A percentile compares a stretch with the other conserved stretches of the same genome.
Evolutionary conservation across 768 basidiomycete species (phyloP).

Genomic region (Suillus lakei): DNA sequence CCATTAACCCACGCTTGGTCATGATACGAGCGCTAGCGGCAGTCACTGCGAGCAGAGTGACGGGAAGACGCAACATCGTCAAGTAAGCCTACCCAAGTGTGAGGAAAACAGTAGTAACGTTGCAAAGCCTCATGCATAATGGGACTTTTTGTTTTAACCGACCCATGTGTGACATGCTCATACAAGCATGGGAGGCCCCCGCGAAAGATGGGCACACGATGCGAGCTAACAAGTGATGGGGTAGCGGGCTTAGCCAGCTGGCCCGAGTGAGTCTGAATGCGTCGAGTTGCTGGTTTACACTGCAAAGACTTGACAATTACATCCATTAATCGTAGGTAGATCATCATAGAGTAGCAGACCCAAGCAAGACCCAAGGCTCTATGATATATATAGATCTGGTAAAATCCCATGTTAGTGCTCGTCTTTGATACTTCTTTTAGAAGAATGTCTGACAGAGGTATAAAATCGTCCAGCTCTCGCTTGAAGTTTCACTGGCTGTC

Average conservation of each 20-base stretch:
- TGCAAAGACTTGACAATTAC: not conserved
- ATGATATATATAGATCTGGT: not conserved
- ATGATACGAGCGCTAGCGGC: conserved; percentile 25
- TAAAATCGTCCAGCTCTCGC: not conserved
- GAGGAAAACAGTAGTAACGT: not conserved
- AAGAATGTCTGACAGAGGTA: not conserved
- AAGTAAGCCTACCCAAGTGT: not conserved
- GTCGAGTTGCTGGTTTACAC: not conserved
- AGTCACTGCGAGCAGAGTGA: conserved; percentile 15
- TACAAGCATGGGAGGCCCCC: not conserved
- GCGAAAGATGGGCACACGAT: not conserved
- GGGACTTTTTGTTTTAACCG: not conserved
- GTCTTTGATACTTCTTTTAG: not conserved
- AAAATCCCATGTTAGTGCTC: not conserved
- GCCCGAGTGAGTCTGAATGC: not conserved
- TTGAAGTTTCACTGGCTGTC: not conserved
- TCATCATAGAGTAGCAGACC: not conserved
- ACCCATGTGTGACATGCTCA: not conserved
- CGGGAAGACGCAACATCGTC: conserved; percentile 19
- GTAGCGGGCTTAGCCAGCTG: not conserved
- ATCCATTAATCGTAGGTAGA: not conserved
- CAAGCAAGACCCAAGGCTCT: not conserved
- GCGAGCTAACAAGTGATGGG: not conserved
- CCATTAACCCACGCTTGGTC: conserved; percentile 47
- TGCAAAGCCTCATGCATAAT: not conserved